phyloP scores from a whole-genome alignment of 139 green algal species.

The Auxenochlorella pyrenoidosa region DNA sequence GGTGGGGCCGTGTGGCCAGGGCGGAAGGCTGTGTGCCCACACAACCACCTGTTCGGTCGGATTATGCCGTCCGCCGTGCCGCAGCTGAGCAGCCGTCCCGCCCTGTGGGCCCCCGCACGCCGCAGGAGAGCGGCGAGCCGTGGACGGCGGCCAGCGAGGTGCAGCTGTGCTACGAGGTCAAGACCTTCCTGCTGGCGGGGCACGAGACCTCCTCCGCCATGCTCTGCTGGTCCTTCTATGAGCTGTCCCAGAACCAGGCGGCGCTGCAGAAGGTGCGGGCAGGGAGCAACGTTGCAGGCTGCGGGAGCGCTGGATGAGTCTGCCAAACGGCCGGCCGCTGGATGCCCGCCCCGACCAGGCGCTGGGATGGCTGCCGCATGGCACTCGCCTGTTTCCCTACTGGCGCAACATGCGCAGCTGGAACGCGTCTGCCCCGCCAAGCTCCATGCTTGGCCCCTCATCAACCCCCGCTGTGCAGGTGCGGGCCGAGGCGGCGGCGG shows the following conservation, averaged over 20 bases:
- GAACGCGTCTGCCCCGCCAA: no score
- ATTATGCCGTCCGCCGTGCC: no score
- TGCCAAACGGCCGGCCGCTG: no score
- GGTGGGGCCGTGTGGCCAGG: no score
- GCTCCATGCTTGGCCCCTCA: not conserved
- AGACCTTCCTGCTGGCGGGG: constrained; percentile 96
- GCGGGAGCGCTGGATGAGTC: not conserved
- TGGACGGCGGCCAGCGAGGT: constrained; percentile 74
- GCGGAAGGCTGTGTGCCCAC: no score
- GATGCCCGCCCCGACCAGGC: no score
- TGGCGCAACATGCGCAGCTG: no score
- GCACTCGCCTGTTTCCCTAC: no score
- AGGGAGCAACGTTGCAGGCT: not conserved
- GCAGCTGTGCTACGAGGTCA: constrained; percentile 97
- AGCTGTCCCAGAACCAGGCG: constrained; percentile 68
- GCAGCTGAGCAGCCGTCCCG: not conserved
- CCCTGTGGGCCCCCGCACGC: not conserved
- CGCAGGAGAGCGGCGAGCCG: constrained; percentile 62
- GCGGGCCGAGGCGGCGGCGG: not conserved
- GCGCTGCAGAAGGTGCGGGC: constrained; percentile 47
- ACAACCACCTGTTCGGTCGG: no score
- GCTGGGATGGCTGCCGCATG: no score
- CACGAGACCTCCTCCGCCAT: constrained; percentile 96
- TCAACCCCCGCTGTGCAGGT: not conserved
- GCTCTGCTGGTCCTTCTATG: constrained; percentile 89